Evolutionary conservation across 2,329 filamentous ascomycete species (phyloP), one percentile per base, ranked within the genome.

Genomic region (Aspergillus sp.): DNA sequence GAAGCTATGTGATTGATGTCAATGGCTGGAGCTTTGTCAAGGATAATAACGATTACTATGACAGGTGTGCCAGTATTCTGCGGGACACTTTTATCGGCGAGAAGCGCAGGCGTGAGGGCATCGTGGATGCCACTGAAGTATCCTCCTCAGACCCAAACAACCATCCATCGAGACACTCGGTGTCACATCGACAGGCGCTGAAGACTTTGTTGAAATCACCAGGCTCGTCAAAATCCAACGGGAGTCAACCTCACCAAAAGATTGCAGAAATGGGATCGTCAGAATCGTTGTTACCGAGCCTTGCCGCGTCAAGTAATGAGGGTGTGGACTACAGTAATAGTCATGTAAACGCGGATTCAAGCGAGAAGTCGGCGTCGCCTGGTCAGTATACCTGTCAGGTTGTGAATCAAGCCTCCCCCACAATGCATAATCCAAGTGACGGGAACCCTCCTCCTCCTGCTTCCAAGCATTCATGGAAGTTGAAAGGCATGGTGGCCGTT

Each of bases 11-110:
- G 49, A 99, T 99, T 65, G 95, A 99, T 68, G 95, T 99, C 66
- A 99, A 99, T 73, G 95, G 95, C 12, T 99, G 96, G 96, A 98
- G 93, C 71, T 99, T 99, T 69, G 95, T 99, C 73, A 99, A 99
- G 74, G 96, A 99, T 73, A 99, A 99, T 68, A 93, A 97, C 62
- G 93, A 96, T 60, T 99, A 99, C 75, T 99, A 99, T 73, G 90
- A 98, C 69, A 91, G 91, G 69, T 95, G 89, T 66, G 87, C 95
- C 21, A 87, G 82, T 59, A 96, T 98, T 49, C 79, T 99, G 52
- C 90, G 88, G 69, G 88, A 95, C 6, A 90, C 96, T 71, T 98
- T 99, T 65, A 81, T 96, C 62, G 86, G 86, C 62, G 93, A 97
- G 73, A 91, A 87, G 68, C 68, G 73, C 57, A 67, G 67, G 60